Conservation (phyloP, 495 filamentous ascomycete species). For the Patellaria atrata region DNA sequence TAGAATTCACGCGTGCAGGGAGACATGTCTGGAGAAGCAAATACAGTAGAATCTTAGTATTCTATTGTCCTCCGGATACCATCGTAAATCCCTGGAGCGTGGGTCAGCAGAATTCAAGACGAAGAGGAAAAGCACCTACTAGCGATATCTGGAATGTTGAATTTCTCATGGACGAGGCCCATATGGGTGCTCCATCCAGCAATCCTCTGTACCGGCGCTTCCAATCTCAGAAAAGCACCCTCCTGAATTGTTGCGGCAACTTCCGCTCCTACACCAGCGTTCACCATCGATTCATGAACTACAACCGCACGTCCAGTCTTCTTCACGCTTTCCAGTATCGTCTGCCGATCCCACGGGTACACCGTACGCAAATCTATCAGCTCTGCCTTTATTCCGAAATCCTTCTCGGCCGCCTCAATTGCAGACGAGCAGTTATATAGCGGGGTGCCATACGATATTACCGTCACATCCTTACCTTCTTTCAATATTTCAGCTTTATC, state of each 20-base stretch:
- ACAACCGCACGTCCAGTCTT: constrained; percentile 87
- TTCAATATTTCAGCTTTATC: constrained; percentile 83
- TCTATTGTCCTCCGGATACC: constrained; percentile 43
- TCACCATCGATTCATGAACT: constrained; percentile 92
- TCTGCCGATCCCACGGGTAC: constrained; percentile 88
- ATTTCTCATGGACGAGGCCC: constrained; percentile 68
- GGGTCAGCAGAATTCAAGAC: constrained; percentile 1
- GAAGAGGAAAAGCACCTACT: constrained; percentile 44
- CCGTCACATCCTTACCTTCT: constrained; percentile 67
- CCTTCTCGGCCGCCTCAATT: constrained; percentile 65
- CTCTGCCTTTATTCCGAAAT: constrained; percentile 67
- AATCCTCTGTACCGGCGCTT: constrained; percentile 84
- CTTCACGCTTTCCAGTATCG: constrained; percentile 65
- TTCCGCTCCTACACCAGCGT: constrained; percentile 86
- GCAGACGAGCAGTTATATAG: constrained; percentile 77
- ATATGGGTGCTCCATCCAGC: constrained; percentile 87
- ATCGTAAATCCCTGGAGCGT: constrained; percentile 42
- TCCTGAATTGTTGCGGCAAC: constrained; percentile 88
- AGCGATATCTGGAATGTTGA: constrained; percentile 80
- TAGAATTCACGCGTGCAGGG: too few relatives aligned
- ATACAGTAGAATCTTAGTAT: too few relatives aligned
- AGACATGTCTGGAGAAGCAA: too few relatives aligned
- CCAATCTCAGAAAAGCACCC: constrained; percentile 68
- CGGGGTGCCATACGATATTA: constrained; percentile 85
- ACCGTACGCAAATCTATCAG: constrained; percentile 84